phyloP scores from a whole-genome alignment of 2,329 filamentous ascomycete genomes.

The Blastomyces silverae region DNA sequence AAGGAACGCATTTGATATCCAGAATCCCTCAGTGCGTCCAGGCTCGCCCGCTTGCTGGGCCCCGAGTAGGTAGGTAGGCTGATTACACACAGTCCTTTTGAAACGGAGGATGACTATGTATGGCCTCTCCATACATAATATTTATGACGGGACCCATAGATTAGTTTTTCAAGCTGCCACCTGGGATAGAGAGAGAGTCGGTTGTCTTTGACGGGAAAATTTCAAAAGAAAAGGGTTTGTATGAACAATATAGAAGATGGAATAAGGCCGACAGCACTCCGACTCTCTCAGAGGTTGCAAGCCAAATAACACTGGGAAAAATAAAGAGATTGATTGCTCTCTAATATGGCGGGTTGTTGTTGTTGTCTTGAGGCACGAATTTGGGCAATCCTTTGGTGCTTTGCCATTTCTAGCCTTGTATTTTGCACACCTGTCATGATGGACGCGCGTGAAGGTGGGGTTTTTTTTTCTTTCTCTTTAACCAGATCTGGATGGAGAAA shows the following conservation, averaged over 20 bases:
- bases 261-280: neutral
- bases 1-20: neutral
- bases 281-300: neutral
- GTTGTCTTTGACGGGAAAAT: neutral
- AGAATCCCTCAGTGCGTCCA: neutral
- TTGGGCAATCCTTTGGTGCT: neutral
- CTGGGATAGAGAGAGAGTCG: neutral
- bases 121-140: neutral
- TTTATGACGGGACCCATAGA: neutral
- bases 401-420: neutral
- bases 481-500: neutral
- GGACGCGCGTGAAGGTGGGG: neutral
- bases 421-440: neutral
- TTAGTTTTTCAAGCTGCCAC: neutral
- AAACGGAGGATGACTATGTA: neutral
- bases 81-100: neutral
- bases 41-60: neutral
- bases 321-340: no score
- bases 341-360: neutral
- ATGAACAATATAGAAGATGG: neutral
- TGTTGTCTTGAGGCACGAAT: neutral
- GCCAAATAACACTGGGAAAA: neutral
- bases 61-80: neutral
- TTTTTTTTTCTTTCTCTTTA: neutral
- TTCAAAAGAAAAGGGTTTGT: no score